Percentiles rank a stretch among this genome's conserved stretches.
Conservation (phyloP, 345 rosid species). For the Syzygium jambos region DNA sequence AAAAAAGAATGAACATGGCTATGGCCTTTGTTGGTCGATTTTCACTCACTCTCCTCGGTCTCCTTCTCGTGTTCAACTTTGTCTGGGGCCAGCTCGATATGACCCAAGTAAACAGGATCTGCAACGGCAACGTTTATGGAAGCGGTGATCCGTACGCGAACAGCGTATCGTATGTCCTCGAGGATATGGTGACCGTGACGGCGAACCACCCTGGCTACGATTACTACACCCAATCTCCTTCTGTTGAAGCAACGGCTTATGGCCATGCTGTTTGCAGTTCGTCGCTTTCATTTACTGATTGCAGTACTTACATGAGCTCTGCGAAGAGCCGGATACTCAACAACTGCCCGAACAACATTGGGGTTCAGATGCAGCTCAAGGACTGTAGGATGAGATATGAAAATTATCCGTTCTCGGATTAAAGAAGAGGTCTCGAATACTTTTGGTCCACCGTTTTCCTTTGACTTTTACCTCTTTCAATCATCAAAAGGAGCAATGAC, state of each 20-base stretch:
- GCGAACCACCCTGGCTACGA: neutral
- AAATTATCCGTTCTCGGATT: neutral
- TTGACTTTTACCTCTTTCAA: neutral
- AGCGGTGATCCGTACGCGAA: neutral
- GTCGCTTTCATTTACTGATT: neutral
- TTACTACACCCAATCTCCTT: neutral
- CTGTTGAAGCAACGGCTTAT: neutral
- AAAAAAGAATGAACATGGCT: neutral
- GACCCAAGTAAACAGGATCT: neutral
- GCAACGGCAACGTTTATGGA: neutral
- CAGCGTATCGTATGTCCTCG: neutral
- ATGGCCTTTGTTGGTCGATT: neutral
- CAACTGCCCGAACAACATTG: neutral
- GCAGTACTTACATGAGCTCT: neutral
- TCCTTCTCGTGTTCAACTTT: neutral
- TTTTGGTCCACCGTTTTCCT: neutral
- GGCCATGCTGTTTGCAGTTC: conserved; percentile 1
- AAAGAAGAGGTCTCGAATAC: neutral
- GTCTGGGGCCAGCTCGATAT: neutral
- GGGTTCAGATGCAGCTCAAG: neutral
- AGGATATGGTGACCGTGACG: neutral
- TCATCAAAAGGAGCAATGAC: neutral
- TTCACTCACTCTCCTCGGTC: neutral
- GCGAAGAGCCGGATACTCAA: neutral
- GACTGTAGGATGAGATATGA: conserved; percentile 7